Base-by-base conservation (phyloP, 2,329 filamentous ascomycete genomes). In the Didymella lethalis region DNA sequence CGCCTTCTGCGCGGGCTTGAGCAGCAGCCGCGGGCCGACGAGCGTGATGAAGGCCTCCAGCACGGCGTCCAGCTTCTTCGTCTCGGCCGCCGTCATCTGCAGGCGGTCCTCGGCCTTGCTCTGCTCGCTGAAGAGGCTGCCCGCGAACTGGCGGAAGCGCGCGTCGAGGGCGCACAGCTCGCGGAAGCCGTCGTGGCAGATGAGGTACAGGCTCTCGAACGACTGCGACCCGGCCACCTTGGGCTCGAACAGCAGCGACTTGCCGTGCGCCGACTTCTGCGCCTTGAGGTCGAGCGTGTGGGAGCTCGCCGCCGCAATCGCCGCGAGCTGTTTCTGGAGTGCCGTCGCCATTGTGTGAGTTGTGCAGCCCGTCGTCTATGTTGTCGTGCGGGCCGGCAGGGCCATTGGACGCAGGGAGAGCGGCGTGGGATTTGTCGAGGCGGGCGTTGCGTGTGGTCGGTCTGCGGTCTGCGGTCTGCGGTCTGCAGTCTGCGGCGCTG, bases 191-290 rank as follows among this genome's bases (percentile, higher is more conserved):
- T 96, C 91, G 66, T 88, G 83, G 75, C 94, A 98, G 75, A 96
- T 86, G 56, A 90, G 86, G 76, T 91, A 98, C 58, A 99, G 85
- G 4, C 89, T 91, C 73, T 97, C 91, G 77, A 94, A 97, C 71
- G 89, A 95, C 81, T 99, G 95, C 16, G 88, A 88, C 6, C 90
- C 89, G 49, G 95, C 95, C 68, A 94, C 84, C 73, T 88, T 87
- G 60, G 91, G 86, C 69, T 97, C 93, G 81, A 96, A 99, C 59
- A 99, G 91, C 62, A 99, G 82, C 52, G 95, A 99, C 78, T 97
- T 94, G 65, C 92, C 92, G 80, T 99, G 95, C 63, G 92, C 88
- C 61, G 90, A 87, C 79, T 93, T 94, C 81, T 97, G 93, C 71
- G 93, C 92, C 80, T 96, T 97, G 69, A 97, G 85, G 76, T 98